A percentile compares a stretch with the other conserved stretches of the same genome.
Conservation (phyloP, 2,329 filamentous ascomycete genomes). For the Aspergillus fumigatiaffinis region DNA sequence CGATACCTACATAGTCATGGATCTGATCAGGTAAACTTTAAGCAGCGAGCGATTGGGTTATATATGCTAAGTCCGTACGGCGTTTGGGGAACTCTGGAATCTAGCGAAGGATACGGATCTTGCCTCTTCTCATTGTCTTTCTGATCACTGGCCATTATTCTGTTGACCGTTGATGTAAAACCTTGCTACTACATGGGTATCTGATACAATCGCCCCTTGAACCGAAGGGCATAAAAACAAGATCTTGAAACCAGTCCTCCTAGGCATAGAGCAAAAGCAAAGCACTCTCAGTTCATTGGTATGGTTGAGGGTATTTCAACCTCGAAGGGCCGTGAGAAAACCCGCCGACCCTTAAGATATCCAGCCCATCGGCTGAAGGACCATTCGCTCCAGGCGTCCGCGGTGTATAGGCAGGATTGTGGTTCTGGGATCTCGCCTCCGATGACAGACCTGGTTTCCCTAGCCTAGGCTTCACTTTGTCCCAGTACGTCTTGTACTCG, state of each 20-base stretch:
- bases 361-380: not conserved
- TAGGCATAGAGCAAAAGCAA: not conserved
- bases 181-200: not conserved
- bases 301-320: slow-evolving; percentile 13
- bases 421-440: not conserved
- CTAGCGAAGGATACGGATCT: not conserved
- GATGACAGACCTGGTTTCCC: not conserved
- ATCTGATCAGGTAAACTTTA: not conserved
- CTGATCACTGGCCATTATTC: not conserved
- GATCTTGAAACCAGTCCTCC: too few species aligned
- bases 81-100: not conserved
- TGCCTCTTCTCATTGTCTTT: not conserved
- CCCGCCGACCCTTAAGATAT: not conserved
- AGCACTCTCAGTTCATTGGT: slow-evolving; percentile 8
- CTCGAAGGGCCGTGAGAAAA: not conserved
- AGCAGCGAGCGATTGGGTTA: slow-evolving; percentile 3
- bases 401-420: slow-evolving; percentile 9
- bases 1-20: not conserved
- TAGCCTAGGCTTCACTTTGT: slow-evolving; percentile 2
- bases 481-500: slow-evolving; percentile 11
- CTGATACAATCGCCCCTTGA: not conserved
- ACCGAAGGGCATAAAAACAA: not conserved
- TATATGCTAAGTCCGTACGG: not conserved
- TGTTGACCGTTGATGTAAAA: not conserved
- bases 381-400: slow-evolving; percentile 8